A percentile compares a stretch with the other conserved stretches of the same genome.
These are phyloP conservation scores for Candida hispaniensis DNA, from an alignment of 805 yeast genomes.

Conservation along the genomic window DNA sequence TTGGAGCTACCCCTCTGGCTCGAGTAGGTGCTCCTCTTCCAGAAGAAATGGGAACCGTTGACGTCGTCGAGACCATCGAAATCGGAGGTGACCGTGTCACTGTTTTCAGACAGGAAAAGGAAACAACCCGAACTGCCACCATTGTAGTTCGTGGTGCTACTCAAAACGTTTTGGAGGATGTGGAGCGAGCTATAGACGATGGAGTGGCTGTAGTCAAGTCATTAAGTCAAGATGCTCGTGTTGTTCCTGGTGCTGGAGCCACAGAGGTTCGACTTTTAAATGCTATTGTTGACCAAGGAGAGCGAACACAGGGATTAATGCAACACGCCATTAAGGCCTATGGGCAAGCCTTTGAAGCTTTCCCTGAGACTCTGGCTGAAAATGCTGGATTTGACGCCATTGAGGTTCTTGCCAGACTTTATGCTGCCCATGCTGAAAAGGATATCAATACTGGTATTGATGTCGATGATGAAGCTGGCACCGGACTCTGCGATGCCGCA, in stretches of 20 bases:
- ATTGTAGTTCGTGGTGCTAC: slow-evolving; percentile 95
- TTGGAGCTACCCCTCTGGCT: slow-evolving; percentile 95
- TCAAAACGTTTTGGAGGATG: slow-evolving; percentile 81
- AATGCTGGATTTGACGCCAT: slow-evolving; percentile 88
- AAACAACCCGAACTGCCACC: slow-evolving; percentile 74
- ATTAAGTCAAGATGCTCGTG: slow-evolving; percentile 64
- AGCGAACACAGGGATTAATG: slow-evolving; percentile 81
- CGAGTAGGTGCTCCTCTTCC: slow-evolving; percentile 91
- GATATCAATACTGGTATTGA: slow-evolving; percentile 49
- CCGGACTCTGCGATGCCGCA: slow-evolving; percentile 61
- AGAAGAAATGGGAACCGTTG: slow-evolving; percentile 84
- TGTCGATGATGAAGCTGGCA: slow-evolving; percentile 44
- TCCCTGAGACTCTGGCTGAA: slow-evolving; percentile 87
- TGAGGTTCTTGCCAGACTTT: slow-evolving; percentile 78
- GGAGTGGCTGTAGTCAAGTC: slow-evolving; percentile 91
- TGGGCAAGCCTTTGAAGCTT: slow-evolving; percentile 89
- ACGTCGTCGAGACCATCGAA: slow-evolving; percentile 80
- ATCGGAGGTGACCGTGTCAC: slow-evolving; percentile 98
- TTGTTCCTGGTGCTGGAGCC: slow-evolving; percentile 95
- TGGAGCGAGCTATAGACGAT: slow-evolving; percentile 95
- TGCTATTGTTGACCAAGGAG: slow-evolving; percentile 74
- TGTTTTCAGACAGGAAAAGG: slow-evolving; percentile 64
- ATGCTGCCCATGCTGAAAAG: slow-evolving; percentile 70
- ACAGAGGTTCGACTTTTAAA: slow-evolving; percentile 80
- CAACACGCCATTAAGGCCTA: slow-evolving; percentile 90